Conservation (phyloP, 768 basidiomycete genomes). For the Russula ochroleuca region DNA sequence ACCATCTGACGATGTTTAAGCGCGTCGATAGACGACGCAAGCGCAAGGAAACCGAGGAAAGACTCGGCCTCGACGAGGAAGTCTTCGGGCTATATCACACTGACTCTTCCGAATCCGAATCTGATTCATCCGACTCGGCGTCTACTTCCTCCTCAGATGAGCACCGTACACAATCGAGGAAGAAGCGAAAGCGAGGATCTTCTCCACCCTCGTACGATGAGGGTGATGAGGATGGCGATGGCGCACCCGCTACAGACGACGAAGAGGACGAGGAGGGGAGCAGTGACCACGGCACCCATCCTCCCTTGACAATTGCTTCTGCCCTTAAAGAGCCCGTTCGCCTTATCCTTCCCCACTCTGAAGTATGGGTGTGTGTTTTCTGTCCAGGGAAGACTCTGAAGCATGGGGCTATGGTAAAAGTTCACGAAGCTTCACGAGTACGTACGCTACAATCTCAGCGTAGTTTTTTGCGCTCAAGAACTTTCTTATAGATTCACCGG, state of each 20-base stretch:
- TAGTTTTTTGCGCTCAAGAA: neutral
- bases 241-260: slow-evolving; percentile 28
- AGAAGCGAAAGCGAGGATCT: slow-evolving; percentile 8
- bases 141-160: slow-evolving; percentile 32
- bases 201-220: slow-evolving; percentile 33
- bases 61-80: slow-evolving; percentile 58
- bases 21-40: slow-evolving; percentile 63
- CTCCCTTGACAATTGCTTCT: slow-evolving; percentile 51
- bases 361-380: slow-evolving; percentile 54
- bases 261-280: slow-evolving; percentile 29
- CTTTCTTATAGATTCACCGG: slow-evolving; percentile 50
- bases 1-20: slow-evolving; percentile 59
- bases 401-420: slow-evolving; percentile 47
- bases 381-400: slow-evolving; percentile 76
- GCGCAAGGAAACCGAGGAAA: slow-evolving; percentile 59
- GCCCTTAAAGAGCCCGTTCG: slow-evolving; percentile 64
- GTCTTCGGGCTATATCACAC: slow-evolving; percentile 66
- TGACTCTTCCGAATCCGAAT: slow-evolving; percentile 65
- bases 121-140: slow-evolving; percentile 34
- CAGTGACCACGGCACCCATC: slow-evolving; percentile 34
- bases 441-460: slow-evolving; percentile 44
- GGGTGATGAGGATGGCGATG: slow-evolving; percentile 28
- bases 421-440: slow-evolving; percentile 53
- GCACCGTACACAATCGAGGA: neutral
- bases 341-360: slow-evolving; percentile 51